Conservation (phyloP, 345 rosid species). For the Eutrema yunnanense region DNA sequence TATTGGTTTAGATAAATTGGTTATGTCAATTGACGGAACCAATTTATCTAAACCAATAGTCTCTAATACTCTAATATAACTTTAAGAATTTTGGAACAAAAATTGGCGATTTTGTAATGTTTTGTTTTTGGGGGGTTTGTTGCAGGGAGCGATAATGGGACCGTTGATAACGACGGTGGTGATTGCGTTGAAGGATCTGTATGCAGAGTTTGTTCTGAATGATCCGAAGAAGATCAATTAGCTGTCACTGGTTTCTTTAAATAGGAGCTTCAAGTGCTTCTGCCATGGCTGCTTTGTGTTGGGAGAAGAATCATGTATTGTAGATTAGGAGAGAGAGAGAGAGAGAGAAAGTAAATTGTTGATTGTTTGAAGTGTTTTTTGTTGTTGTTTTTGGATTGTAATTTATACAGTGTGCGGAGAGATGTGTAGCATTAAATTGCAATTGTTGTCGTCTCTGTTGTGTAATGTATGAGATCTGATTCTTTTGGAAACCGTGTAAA, state of each 20-base stretch:
- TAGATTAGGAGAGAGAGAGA: slow-evolving; percentile 12
- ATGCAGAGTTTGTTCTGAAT: slow-evolving; percentile 71
- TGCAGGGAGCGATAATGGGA: slow-evolving; percentile 98
- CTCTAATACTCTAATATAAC: too few species aligned
- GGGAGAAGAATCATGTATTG: slow-evolving; percentile 12
- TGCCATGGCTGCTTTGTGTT: slow-evolving; percentile 16
- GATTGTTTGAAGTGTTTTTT: slow-evolving; percentile 2
- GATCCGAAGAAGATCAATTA: slow-evolving; percentile 48
- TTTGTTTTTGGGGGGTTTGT: background rate
- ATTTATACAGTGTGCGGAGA: slow-evolving; percentile 24
- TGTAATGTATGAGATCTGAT: slow-evolving; percentile 13
- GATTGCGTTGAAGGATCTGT: slow-evolving; percentile 85
- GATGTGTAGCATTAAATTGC: slow-evolving; percentile 12
- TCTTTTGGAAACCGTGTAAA: background rate
- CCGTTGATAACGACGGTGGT: slow-evolving; percentile 92
- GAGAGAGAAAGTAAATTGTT: background rate
- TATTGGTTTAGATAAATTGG: too few species aligned
- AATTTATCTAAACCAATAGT: too few species aligned
- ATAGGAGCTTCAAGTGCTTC: slow-evolving; percentile 17
- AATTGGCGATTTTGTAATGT: background rate
- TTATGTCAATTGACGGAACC: too few species aligned
- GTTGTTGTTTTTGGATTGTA: background rate
- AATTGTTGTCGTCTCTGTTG: slow-evolving; percentile 6
- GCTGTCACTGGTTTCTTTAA: slow-evolving; percentile 1
- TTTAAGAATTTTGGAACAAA: background rate